Base-by-base conservation (phyloP, 2,329 filamentous ascomycete genomes). In the Cytospora piceicola region DNA sequence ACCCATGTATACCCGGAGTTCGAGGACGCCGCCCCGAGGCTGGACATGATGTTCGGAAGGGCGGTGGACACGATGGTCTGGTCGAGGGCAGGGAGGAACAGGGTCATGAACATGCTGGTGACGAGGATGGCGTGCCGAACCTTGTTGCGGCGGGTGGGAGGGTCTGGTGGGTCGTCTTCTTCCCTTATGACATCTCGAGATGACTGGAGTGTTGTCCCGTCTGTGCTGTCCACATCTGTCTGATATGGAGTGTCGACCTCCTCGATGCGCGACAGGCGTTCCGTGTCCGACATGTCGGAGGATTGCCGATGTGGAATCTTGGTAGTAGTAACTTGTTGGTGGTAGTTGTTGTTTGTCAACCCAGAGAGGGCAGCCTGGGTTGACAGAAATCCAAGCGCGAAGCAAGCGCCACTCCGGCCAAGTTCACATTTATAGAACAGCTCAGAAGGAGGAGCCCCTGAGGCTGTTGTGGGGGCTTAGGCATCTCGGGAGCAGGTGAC, bases 11-110 rank as follows among this genome's bases (percentile, higher is more conserved):
- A 65, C 2, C 58, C 63, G 1, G 63, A 61, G 58, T 65, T 60
- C 15, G 63, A 65, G 8, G 58, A 61, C n/a, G n/a, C 22, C 4
- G 46, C 52, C 17, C 58, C 53, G 9, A 65, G 53, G 58, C 63
- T 65, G 39, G 14, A 34, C 63, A 65, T 62, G 49, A 65, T 65
- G 2, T 61, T 61, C 1, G 63, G 63, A 8, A 65, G 58, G 11
- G 63, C 63, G 0, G 63, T 65, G 0, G 63, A 65, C 4, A 65
- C 58, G 58, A 65, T 65, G n/a, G 63, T 65, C 58, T 65, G 63
- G 63, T 65, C 63, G 34, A 65, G 53, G 6, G 63, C 63, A 3
- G 63, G 58, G 11, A 65, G 63, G 53, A 65, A 65, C n/a, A 65
- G 63, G 3, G 63, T 63, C 51, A 65, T 11, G 58, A 65, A 65